A percentile compares a stretch with the other conserved stretches of the same genome.
phyloP scores from a whole-genome alignment of 1,139 yeast genomes.

The Keqinozyma sinolaborantium region DNA sequence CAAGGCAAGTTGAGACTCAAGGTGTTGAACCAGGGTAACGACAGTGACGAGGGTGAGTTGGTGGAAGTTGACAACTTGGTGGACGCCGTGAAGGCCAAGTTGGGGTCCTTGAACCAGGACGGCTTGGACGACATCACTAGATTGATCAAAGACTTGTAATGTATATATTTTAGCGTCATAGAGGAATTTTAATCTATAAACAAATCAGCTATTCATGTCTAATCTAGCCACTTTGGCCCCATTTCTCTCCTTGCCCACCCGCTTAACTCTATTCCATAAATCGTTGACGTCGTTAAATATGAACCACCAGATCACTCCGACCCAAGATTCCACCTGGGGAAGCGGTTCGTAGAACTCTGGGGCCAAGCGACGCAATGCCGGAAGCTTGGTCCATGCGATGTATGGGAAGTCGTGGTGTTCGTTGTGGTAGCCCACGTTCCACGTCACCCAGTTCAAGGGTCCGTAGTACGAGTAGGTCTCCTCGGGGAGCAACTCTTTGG shows the following conservation, averaged over 20 bases:
- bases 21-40: conserved; percentile 83
- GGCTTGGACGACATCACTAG: conserved; percentile 59
- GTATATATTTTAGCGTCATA: background rate
- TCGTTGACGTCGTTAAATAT: conserved; percentile 63
- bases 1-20: conserved; percentile 83
- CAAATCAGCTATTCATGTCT: conserved; percentile 18
- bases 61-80: conserved; percentile 61
- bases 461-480: conserved; percentile 94
- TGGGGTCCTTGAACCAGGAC: conserved; percentile 38
- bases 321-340: conserved; percentile 79
- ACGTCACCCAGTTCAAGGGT: conserved; percentile 66
- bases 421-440: conserved; percentile 93
- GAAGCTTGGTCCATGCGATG: conserved; percentile 84
- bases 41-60: conserved; percentile 83
- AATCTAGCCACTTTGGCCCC: conserved; percentile 22
- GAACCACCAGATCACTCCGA: conserved; percentile 71
- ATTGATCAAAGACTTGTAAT: conserved; percentile 43
- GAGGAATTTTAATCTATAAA: conserved; percentile 5
- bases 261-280: conserved; percentile 78
- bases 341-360: conserved; percentile 78
- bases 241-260: conserved; percentile 43
- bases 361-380: conserved; percentile 63
- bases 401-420: conserved; percentile 96
- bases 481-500: conserved; percentile 44
- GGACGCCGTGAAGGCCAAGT: conserved; percentile 49